A percentile compares a stretch with the other conserved stretches of the same genome.
Evolutionary conservation across 164 flowering plant genomes (phyloP).

Genomic region (Dillenia suffruticosa): DNA sequence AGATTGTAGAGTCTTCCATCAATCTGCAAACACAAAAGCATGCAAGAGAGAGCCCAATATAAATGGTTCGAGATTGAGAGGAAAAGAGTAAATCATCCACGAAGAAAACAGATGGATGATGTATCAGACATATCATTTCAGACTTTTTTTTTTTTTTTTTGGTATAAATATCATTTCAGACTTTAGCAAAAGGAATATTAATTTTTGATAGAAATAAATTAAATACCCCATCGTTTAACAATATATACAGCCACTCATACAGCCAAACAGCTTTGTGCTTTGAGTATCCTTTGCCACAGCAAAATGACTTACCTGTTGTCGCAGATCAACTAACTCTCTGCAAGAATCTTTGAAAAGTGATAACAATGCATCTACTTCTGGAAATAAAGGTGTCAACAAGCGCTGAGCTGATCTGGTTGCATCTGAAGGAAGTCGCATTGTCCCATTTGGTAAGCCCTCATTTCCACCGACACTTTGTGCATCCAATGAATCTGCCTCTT

Average conservation of each 20-base stretch:
- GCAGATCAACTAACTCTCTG: slow-evolving; percentile 79
- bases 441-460: slow-evolving; percentile 69
- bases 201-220: too few relatives aligned
- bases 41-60: slow-evolving; percentile 1
- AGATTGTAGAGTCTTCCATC: slow-evolving; percentile 71
- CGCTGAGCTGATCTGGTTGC: slow-evolving; percentile 47
- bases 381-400: slow-evolving; percentile 60
- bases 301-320: slow-evolving; percentile 48
- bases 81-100: too few relatives aligned
- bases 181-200: too few relatives aligned
- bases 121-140: too few relatives aligned
- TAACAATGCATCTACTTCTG: slow-evolving; percentile 84
- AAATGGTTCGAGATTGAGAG: too few relatives aligned
- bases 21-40: slow-evolving; percentile 42
- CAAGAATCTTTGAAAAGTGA: slow-evolving; percentile 83
- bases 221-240: too few relatives aligned
- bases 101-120: too few relatives aligned
- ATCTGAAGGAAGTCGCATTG: slow-evolving; percentile 47
- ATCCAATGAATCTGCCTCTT: slow-evolving; percentile 64
- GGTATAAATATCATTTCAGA: not conserved
- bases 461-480: slow-evolving; percentile 43
- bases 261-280: not conserved
- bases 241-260: not conserved
- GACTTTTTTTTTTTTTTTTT: too few relatives aligned
- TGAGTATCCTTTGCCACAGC: not conserved